A percentile compares a stretch with the other conserved stretches of the same genome.
These are phyloP conservation scores for Paramecium sonneborni DNA, from an alignment of 73 alveolate genomes.

Conservation along the genomic window DNA sequence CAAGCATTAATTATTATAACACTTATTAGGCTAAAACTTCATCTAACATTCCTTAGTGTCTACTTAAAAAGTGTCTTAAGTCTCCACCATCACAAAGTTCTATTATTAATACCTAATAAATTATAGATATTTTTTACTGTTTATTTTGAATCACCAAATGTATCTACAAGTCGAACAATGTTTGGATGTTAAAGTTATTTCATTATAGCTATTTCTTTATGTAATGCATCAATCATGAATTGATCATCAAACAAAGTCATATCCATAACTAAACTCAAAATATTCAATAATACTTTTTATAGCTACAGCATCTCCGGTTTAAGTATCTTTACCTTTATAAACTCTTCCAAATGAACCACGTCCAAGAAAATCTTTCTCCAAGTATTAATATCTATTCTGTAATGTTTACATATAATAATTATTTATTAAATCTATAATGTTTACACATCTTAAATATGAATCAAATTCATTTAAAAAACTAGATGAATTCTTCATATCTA, in stretches of 20 bases:
- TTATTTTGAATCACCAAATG: neutral
- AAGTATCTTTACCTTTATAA: constrained; percentile 23
- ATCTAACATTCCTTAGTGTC: constrained; percentile 38
- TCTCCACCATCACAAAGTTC: constrained; percentile 29
- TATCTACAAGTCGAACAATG: constrained; percentile 24
- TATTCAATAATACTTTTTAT: neutral
- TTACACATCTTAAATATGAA: neutral
- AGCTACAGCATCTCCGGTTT: neutral
- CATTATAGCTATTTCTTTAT: constrained; percentile 54
- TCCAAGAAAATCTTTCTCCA: neutral
- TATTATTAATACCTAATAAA: neutral
- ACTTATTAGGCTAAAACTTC: constrained; percentile 25
- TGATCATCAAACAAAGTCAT: constrained; percentile 30
- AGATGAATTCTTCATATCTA: neutral
- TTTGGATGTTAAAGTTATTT: constrained; percentile 23
- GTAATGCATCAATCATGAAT: neutral
- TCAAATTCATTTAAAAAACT: neutral
- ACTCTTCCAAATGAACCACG: constrained; percentile 57
- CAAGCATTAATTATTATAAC: constrained; percentile 15
- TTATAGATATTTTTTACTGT: neutral
- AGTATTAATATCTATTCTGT: constrained; percentile 5
- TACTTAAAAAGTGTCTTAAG: constrained; percentile 7
- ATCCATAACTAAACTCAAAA: neutral
- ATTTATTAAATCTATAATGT: neutral
- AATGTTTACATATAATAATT: neutral